phyloP scores from a whole-genome alignment of 2,329 filamentous ascomycete species.

The Plectosphaerella plurivora region DNA sequence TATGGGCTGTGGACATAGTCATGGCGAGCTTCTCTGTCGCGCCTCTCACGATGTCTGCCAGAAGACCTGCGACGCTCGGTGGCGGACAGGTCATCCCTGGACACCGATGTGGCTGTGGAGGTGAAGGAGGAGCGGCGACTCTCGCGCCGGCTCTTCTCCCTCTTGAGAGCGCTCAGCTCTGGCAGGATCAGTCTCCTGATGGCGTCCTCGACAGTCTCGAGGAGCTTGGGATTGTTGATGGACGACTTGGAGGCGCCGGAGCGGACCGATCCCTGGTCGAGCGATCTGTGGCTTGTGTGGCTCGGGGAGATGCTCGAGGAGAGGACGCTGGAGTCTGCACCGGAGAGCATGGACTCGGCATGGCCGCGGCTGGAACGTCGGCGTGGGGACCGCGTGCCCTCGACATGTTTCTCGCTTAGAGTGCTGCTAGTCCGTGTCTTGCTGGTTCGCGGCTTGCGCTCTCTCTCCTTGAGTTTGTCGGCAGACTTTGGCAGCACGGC shows the following conservation, averaged over 20 bases:
- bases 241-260: slow-evolving; percentile 58
- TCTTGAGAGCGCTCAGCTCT: slow-evolving; percentile 85
- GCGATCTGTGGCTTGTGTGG: slow-evolving; percentile 53
- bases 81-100: slow-evolving; percentile 48
- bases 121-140: slow-evolving; percentile 62
- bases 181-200: slow-evolving; percentile 87
- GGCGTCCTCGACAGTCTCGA: slow-evolving; percentile 90
- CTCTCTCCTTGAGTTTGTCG: slow-evolving; percentile 41
- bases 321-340: slow-evolving; percentile 47
- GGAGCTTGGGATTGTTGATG: slow-evolving; percentile 85
- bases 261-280: slow-evolving; percentile 49
- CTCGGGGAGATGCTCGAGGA: slow-evolving; percentile 50
- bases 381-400: slow-evolving; percentile 41
- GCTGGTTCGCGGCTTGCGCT: slow-evolving; percentile 42
- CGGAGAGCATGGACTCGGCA: slow-evolving; percentile 49
- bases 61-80: slow-evolving; percentile 59
- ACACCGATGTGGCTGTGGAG: slow-evolving; percentile 49
- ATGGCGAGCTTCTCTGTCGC: slow-evolving; percentile 50
- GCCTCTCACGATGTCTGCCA: slow-evolving; percentile 25
- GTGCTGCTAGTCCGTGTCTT: slow-evolving; percentile 46
- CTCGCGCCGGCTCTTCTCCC: slow-evolving; percentile 77
- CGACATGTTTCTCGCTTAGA: slow-evolving; percentile 40
- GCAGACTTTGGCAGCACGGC: slow-evolving; percentile 26
- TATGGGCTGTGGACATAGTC: slow-evolving; percentile 45
- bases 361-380: slow-evolving; percentile 48